Percentiles rank a stretch among this genome's conserved stretches.
These are phyloP conservation scores for Gleditsia sinensis DNA, from an alignment of 306 rosid genomes.

Conservation along the genomic window DNA sequence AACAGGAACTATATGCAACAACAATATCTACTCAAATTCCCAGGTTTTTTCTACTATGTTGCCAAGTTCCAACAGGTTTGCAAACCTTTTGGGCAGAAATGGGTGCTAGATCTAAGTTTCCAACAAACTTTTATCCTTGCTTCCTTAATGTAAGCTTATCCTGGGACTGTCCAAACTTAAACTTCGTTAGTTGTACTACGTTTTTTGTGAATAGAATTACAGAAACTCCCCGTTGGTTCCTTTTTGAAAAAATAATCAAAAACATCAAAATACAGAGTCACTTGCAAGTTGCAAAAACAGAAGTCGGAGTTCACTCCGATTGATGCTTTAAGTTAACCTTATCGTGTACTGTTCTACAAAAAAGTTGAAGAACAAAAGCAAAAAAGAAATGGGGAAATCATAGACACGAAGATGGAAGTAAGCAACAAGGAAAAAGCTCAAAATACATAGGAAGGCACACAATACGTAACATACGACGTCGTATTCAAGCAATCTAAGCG, in stretches of 20 bases:
- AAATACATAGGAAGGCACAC: background rate
- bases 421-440: background rate
- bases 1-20: too few species aligned
- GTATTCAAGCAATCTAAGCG: background rate
- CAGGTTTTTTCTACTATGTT: too few species aligned
- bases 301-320: background rate
- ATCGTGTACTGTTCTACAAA: too few species aligned
- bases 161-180: too few species aligned
- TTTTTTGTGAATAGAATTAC: background rate
- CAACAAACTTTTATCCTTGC: too few species aligned
- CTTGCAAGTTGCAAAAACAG: background rate
- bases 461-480: background rate
- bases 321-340: background rate
- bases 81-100: too few species aligned
- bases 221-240: background rate
- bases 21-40: too few species aligned
- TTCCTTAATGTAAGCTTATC: too few species aligned
- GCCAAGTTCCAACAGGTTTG: too few species aligned
- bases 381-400: background rate
- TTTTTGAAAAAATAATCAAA: background rate
- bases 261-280: background rate
- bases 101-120: too few species aligned
- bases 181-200: background rate
- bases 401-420: background rate
- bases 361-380: background rate